These are phyloP conservation scores for Lonicera japonica DNA, from an alignment of 129 eudicot species.

Conservation along the genomic window DNA sequence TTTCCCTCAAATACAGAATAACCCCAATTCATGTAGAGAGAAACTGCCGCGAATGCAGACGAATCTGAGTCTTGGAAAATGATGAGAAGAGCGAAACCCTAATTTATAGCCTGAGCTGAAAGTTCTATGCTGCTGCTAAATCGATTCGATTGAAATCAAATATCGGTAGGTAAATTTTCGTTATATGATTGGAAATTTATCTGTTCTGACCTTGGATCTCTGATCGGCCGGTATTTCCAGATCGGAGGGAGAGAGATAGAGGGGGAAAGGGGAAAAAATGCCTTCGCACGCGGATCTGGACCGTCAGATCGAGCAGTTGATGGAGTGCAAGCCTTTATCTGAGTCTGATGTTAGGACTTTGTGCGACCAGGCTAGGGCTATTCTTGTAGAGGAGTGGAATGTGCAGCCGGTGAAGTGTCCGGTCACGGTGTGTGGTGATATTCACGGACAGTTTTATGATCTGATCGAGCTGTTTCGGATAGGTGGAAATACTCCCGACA, in stretches of 20 bases:
- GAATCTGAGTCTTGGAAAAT: constrained; percentile 15
- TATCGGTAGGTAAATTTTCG: not conserved
- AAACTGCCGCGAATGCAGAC: constrained; percentile 27
- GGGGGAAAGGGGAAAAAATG: constrained; percentile 6
- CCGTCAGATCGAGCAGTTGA: constrained; percentile 37
- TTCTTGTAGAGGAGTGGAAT: constrained; percentile 40
- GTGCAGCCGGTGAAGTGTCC: constrained; percentile 38
- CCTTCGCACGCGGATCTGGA: constrained; percentile 40
- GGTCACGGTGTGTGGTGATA: constrained; percentile 32
- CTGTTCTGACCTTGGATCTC: not conserved
- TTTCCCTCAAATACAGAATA: not conserved
- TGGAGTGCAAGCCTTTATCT: constrained; percentile 30
- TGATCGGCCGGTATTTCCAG: constrained; percentile 6
- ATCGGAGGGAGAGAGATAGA: constrained; percentile 18
- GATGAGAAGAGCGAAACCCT: constrained; percentile 6
- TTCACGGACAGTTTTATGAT: constrained; percentile 35
- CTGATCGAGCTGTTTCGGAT: constrained; percentile 34
- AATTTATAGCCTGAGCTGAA: too few species aligned
- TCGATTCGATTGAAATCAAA: not conserved
- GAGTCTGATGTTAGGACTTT: constrained; percentile 32
- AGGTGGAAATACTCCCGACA: constrained; percentile 34
- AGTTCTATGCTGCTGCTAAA: not conserved
- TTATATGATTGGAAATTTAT: not conserved
- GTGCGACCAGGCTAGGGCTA: constrained; percentile 38
- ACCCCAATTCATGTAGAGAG: constrained; percentile 23